These are phyloP conservation scores for Polyporus tsugae DNA, from an alignment of 1,284 basidiomycete species.

Conservation along the genomic window DNA sequence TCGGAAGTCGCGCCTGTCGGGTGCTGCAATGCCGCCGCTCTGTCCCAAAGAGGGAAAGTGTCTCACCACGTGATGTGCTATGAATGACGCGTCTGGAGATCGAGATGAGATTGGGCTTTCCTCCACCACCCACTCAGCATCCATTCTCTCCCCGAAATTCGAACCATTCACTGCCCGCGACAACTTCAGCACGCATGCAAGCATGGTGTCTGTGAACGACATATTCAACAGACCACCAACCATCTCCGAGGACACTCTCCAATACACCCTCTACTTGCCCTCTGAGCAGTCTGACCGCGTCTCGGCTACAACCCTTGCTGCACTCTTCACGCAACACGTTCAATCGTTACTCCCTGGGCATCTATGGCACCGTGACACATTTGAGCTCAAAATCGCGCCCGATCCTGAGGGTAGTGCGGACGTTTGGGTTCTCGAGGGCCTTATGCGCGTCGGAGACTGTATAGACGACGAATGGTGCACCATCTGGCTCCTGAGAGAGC, in stretches of 20 bases:
- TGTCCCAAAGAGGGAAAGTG: slow-evolving; percentile 22
- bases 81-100: slow-evolving; percentile 28
- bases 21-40: slow-evolving; percentile 11
- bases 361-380: slow-evolving; percentile 90
- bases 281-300: slow-evolving; percentile 57
- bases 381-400: slow-evolving; percentile 77
- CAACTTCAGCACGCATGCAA: neutral
- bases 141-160: neutral
- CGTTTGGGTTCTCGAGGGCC: slow-evolving; percentile 71
- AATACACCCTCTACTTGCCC: slow-evolving; percentile 77
- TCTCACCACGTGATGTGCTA: slow-evolving; percentile 26
- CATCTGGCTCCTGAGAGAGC: slow-evolving; percentile 86
- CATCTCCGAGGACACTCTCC: slow-evolving; percentile 87
- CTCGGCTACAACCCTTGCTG: slow-evolving; percentile 72
- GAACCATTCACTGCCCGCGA: neutral
- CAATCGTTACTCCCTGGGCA: slow-evolving; percentile 69
- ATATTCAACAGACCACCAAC: slow-evolving; percentile 77
- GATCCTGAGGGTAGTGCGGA: slow-evolving; percentile 50
- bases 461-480: slow-evolving; percentile 97
- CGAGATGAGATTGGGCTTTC: slow-evolving; percentile 16
- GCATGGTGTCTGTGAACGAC: slow-evolving; percentile 39
- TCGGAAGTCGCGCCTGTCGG: slow-evolving; percentile 20
- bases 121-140: neutral
- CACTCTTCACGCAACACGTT: slow-evolving; percentile 70
- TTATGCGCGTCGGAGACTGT: slow-evolving; percentile 90